Percentiles rank a stretch among this genome's conserved stretches.
These are phyloP conservation scores for Neckera pumila DNA, from an alignment of 225 moss, liverwort and hornwort species.

Conservation along the genomic window DNA sequence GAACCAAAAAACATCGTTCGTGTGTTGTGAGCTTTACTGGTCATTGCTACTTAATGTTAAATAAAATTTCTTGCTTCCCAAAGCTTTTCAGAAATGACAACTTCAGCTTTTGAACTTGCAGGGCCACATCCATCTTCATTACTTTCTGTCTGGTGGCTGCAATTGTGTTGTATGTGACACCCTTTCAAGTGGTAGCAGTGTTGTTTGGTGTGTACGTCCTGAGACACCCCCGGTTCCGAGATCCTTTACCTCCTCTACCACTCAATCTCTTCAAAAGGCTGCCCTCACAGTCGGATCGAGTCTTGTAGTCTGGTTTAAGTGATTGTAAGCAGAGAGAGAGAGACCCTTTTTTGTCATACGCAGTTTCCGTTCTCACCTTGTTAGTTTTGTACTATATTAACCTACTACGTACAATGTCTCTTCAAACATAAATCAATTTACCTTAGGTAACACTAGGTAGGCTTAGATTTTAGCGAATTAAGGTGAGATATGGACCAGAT, in stretches of 20 bases:
- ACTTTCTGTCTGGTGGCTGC: not conserved
- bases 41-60: not conserved
- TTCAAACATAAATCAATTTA: not conserved
- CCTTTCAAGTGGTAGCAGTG: not conserved
- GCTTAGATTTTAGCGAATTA: not conserved
- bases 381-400: not conserved
- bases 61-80: not conserved
- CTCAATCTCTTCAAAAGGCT: conserved; percentile 7
- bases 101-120: not conserved
- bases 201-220: not conserved
- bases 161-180: not conserved
- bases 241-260: not conserved
- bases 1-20: not conserved
- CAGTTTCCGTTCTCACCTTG: not conserved
- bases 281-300: not conserved
- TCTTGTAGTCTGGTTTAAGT: not conserved
- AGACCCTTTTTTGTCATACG: too few species aligned
- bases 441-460: not conserved
- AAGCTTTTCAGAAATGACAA: not conserved
- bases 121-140: not conserved
- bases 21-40: not conserved
- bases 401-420: not conserved
- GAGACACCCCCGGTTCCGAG: not conserved
- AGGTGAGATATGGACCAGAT: not conserved
- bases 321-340: not conserved